Evolutionary conservation across 2,329 filamentous ascomycete genomes (phyloP), one percentile per base, ranked within the genome.

Genomic region (Microdochium nivale): DNA sequence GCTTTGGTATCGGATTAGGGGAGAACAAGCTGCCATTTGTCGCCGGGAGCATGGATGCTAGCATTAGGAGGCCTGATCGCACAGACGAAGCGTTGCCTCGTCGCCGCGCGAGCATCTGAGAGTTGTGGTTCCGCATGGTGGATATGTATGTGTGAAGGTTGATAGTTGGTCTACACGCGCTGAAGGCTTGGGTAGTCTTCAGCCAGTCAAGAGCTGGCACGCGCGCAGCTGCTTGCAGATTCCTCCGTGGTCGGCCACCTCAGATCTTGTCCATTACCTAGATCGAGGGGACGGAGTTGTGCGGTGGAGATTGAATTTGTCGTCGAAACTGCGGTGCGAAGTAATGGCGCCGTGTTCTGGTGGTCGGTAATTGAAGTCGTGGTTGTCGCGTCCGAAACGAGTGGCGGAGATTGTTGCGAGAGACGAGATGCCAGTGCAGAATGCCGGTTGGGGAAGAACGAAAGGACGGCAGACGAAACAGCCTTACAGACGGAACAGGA

Each of bases 1-100:
- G 75, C 14, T 81, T 73, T 2, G 88, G 82, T 37, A 82, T 77
- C 14, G 80, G 67, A 47, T 74, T 79, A 66, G 88, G 86, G 27
- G 72, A 76, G 19, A 44, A 44, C 3, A 44, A 19, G 40, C 21
- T 44, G 40, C 40, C 40, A 13, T 44, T 13, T 23, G 19, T 44
- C 9, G 40, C 7, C 21, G n/a, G 19, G 16, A 24, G 14, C 8
- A 44, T 44, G 3, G 40, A 21, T 44, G 21, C 16, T 19, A 21
- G 8, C 40, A 44, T 44, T 7, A 44, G 16, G 7, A 44, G 40
- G 13, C 40, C 40, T 3, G 40, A 23, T 13, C 13, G n/a, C 9
- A 44, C 19, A 47, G 61, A 49, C 53, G 57, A 48, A 24, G 54
- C 10, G 7, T 19, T 16, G 21, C 40, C 40, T 52, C 37, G 50